Base-by-base conservation (phyloP, 2,329 filamentous ascomycete species). In the Colletotrichum coccodes region DNA sequence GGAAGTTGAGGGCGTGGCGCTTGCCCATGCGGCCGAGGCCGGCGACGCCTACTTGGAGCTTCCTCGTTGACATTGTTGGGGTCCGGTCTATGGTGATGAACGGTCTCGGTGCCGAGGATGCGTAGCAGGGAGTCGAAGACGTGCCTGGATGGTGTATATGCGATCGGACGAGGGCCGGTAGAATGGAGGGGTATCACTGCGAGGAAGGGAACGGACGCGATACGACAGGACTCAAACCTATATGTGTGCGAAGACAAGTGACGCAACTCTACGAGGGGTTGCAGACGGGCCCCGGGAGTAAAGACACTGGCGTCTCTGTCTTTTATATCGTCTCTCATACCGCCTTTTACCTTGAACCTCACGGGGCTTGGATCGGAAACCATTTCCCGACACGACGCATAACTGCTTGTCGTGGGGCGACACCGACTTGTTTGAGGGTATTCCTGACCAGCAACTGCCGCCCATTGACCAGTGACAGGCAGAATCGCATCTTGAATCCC, bases 1-100 rank as follows among this genome's bases (percentile, higher is more conserved):
- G 76, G 65, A 86, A 81, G 71, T 84, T 85, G 53, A 83, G 75
- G 60, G 83, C 85, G 76, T 87, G 85, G n/a, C 84, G 80, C 67
- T 83, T 81, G 54, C 85, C 85, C 83, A 87, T 87, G 71, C 85
- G 83, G 36, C 85, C 85, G 56, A 87, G 83, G 53, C 85, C 85
- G 44, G 82, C 83, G 58, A 83, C 82, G 60, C 79, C 85, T 70
- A 86, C 76, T 71, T 82, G 78, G 63, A 85, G 75, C 70, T 77
- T 79, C 54, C 67, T 62, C 26, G 76, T 70, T 26, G 63, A 23
- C 75, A 76, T 72, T 53, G n/a, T 32, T 3, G 21, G 6, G 1
- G n/a, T 16, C 9, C 36, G 11, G n/a, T 54, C 3, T 1, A 21
- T 36, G 6, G 26, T 23, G 14, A 28, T 23, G n/a, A 28, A n/a